Percentiles rank a stretch among this genome's conserved stretches.
These are phyloP conservation scores for Fusarium marasasianum DNA, from an alignment of 2,329 filamentous ascomycete species.

Conservation along the genomic window DNA sequence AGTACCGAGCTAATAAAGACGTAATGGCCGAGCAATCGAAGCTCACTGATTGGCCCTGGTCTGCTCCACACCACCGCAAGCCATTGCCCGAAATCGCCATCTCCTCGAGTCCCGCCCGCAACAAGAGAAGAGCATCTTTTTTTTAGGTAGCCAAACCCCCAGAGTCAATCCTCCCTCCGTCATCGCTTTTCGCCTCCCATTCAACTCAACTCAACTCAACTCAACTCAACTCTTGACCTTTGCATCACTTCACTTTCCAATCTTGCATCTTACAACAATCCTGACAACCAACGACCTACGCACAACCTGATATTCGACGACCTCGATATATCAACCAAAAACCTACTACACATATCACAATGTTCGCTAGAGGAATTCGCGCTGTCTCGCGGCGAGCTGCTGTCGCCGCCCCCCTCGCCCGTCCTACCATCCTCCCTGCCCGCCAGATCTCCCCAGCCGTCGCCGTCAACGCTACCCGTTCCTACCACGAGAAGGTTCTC, in stretches of 20 bases:
- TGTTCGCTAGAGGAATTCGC: slow-evolving; percentile 59
- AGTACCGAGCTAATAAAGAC: slow-evolving; percentile 44
- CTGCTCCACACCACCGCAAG: slow-evolving; percentile 34
- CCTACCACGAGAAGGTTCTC: slow-evolving; percentile 64
- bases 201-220: slow-evolving; percentile 15
- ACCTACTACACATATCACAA: slow-evolving; percentile 42
- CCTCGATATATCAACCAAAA: slow-evolving; percentile 1
- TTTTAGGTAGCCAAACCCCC: slow-evolving; percentile 31
- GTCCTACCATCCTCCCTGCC: slow-evolving; percentile 50
- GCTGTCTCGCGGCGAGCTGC: slow-evolving; percentile 55
- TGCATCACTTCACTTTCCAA: slow-evolving; percentile 21
- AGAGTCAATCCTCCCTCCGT: slow-evolving; percentile 33
- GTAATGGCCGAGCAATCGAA: slow-evolving; percentile 46
- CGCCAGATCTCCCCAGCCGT: slow-evolving; percentile 55
- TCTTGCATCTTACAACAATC: slow-evolving; percentile 6
- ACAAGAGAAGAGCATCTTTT: slow-evolving; percentile 38
- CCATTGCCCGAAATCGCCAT: slow-evolving; percentile 46
- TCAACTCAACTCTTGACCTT: slow-evolving; percentile 22
- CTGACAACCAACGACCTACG: slow-evolving; percentile 8
- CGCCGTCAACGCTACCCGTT: slow-evolving; percentile 54
- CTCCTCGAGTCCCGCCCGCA: slow-evolving; percentile 41
- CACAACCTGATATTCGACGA: not conserved
- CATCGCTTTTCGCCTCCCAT: slow-evolving; percentile 40
- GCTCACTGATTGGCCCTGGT: slow-evolving; percentile 30
- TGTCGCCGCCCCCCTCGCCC: slow-evolving; percentile 51